Conservation (phyloP, 106 monocot genomes). For the Hemerocallis citrina region DNA sequence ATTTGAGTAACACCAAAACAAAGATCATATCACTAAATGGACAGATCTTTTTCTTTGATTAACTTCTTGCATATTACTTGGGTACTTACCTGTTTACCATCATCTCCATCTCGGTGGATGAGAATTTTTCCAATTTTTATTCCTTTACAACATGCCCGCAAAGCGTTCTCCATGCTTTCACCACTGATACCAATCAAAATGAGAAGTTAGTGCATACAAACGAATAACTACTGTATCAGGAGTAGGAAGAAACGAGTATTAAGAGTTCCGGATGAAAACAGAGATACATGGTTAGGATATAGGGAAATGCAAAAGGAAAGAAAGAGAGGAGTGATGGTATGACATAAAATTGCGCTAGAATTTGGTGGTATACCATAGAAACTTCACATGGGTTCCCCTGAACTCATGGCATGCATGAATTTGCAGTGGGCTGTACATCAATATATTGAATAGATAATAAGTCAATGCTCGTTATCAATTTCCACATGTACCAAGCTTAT, state of each 20-base stretch:
- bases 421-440: too few relatives aligned
- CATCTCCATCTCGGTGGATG: conserved; percentile 87
- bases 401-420: background rate
- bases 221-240: background rate
- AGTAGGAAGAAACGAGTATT: background rate
- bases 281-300: background rate
- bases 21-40: conserved; percentile 1
- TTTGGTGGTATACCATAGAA: background rate
- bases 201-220: background rate
- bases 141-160: conserved; percentile 94
- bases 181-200: conserved; percentile 38
- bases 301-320: background rate
- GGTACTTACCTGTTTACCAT: conserved; percentile 68
- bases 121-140: conserved; percentile 98
- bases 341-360: background rate
- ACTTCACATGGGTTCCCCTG: background rate
- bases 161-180: conserved; percentile 97
- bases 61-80: background rate
- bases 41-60: background rate
- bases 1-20: background rate
- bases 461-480: too few relatives aligned
- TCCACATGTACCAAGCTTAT: too few relatives aligned
- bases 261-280: background rate
- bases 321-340: background rate
- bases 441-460: too few relatives aligned